Base-by-base conservation (phyloP, 78 protist genomes). In the Isochrysis galbana region DNA sequence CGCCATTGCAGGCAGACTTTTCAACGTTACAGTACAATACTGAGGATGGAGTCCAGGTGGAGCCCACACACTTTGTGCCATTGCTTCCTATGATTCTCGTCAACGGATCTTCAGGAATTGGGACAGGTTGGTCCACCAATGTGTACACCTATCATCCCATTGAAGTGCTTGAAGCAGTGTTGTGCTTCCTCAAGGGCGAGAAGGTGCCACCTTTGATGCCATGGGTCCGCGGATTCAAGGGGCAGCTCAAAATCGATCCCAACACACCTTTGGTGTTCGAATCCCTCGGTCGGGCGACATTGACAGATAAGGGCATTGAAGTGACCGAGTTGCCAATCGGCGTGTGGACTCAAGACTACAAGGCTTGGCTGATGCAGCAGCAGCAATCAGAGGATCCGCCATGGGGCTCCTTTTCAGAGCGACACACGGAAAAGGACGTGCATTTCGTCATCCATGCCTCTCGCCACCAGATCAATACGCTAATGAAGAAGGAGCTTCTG, bases 41-140 rank as follows among this genome's bases (percentile, higher is more conserved):
- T 22, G 99, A 99, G 14, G 99, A 99, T 25, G 99, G 99, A 5
- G 82, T 92, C 91, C 7, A 7, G 10, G 97, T 99, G 47, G 99
- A 99, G 96, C 99, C 99, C 2, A 39, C 2, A 26, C 94, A 2
- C 41, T 99, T 97, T 95, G 36, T 95, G 29, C 99, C 99, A 5
- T 42, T 98, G 39, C 80, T 99, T n/a, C 99, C 99, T 36, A 92
- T 96, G 94, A 93, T 94, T n/a, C 97, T 99, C 22, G 95, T 98
- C 82, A 99, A 99, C 92, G 99, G 99, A 25, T 23, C 94, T 4
- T 90, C 22, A 22, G 88, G 88, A 45, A 98, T 98, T 46, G 99
- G 98, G 39, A 97, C 99, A 10, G 99, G 99, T 22, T 89, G 90
- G 92, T 4, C 70, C 69, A 82, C 93, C 39, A 21, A n/a, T 10